phyloP scores from a whole-genome alignment of 192 early-diverging fungal genomes.

The Tieghemiomyces parasiticus region DNA sequence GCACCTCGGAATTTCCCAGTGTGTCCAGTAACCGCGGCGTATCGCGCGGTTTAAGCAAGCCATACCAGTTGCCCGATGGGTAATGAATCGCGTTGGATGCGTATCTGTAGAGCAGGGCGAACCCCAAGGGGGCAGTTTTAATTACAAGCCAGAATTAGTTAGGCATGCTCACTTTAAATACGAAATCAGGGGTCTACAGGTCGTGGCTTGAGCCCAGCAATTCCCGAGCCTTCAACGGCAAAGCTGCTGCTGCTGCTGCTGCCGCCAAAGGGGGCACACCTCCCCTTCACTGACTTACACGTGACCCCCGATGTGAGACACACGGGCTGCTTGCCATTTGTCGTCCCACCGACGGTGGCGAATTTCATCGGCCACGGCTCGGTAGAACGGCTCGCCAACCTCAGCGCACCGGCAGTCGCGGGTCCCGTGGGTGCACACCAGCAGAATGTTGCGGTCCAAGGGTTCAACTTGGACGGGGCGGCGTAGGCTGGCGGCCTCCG shows the following conservation, averaged over 20 bases:
- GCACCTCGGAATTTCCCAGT: constrained; percentile 17
- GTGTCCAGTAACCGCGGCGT: constrained; percentile 27
- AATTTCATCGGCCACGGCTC: constrained; percentile 24
- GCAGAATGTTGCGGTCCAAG: not conserved
- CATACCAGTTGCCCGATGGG: constrained; percentile 41
- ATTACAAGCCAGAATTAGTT: not conserved
- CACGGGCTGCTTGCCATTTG: constrained; percentile 21
- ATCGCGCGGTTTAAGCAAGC: constrained; percentile 20
- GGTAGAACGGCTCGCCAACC: constrained; percentile 20
- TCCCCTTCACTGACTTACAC: not conserved
- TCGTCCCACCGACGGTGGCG: constrained; percentile 11
- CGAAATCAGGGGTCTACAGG: not conserved
- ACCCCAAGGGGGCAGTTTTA: not conserved
- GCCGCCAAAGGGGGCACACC: not conserved
- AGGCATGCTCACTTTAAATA: not conserved
- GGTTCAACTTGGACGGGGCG: not conserved
- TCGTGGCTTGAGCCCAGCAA: not conserved
- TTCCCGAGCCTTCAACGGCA: not conserved
- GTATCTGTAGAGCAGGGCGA: constrained; percentile 12
- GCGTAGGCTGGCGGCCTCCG: not conserved
- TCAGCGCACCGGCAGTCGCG: constrained; percentile 34
- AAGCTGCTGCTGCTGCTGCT: not conserved
- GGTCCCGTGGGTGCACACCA: constrained; percentile 29
- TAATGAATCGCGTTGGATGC: constrained; percentile 41
- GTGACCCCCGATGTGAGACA: constrained; percentile 46